Base-by-base conservation (phyloP, 208 protist species). In the Histomonas meleagridis region DNA sequence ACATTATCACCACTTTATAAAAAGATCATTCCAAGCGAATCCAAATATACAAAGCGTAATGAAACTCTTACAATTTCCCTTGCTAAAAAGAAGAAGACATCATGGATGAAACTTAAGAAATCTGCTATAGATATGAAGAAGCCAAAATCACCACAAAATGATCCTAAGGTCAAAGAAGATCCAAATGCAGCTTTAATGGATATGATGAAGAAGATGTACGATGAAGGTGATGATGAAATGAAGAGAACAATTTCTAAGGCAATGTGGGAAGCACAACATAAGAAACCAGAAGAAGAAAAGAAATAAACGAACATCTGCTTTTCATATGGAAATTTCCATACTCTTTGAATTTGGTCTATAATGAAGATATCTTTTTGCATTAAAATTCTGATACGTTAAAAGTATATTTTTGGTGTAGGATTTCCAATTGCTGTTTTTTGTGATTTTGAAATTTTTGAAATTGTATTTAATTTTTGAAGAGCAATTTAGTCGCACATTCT, bases 241-340 rank as follows among this genome's bases (percentile, higher is more conserved):
- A 86, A 86, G 76, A 86, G 76, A 55, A 86, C 76, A 38, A 86
- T 86, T 46, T 86, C 76, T 49, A 86, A 86, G 35, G 76, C 76
- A 57, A 86, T 86, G 76, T 86, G 76, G 76, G 76, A 86, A 86
- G 76, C 76, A 57, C 76, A 86, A 48, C 76, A 86, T 49, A 86
- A 86, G 76, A 86, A 86, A 48, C 76, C 40, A 86, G 76, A 86
- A 57, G 76, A 86, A 7, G 76, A 86, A 16, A 57, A 86, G 26
- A 86, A 86, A 69, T 35, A 69, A n/a, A n/a, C n/a, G n/a, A n/a
- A n/a, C n/a, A n/a, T n/a, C n/a, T n/a, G n/a, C n/a, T n/a, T n/a
- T n/a, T n/a, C n/a, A n/a, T n/a, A n/a, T n/a, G n/a, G n/a, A n/a
- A n/a, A n/a, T n/a, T n/a, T n/a, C n/a, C n/a, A n/a, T n/a, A n/a